phyloP scores from a whole-genome alignment of 495 filamentous ascomycete species.

The Parathielavia hyrcaniae region DNA sequence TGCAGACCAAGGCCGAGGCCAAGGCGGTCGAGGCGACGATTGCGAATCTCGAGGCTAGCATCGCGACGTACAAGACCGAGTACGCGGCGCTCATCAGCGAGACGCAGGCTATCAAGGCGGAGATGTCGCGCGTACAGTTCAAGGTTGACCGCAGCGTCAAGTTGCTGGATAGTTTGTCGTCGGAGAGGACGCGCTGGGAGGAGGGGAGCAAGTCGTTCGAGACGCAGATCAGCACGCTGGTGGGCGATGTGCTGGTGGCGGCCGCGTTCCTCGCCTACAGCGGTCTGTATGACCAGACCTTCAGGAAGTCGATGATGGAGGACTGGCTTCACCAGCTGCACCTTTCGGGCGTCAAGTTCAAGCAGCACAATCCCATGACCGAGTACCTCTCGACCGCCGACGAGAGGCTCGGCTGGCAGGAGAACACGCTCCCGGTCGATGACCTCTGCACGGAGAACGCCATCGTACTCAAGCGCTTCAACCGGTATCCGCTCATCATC shows the following conservation, averaged over 20 bases:
- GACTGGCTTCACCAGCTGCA: constrained; percentile 92
- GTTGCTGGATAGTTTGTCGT: constrained; percentile 87
- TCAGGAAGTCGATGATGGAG: constrained; percentile 93
- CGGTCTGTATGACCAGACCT: constrained; percentile 95
- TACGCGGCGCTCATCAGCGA: constrained; percentile 95
- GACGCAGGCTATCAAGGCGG: constrained; percentile 92
- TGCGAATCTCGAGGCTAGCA: constrained; percentile 74
- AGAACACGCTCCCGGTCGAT: constrained; percentile 92
- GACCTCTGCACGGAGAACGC: constrained; percentile 98
- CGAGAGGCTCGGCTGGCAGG: constrained; percentile 89
- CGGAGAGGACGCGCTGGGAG: constrained; percentile 89
- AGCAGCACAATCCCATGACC: constrained; percentile 86
- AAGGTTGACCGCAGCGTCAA: constrained; percentile 96
- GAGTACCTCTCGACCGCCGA: constrained; percentile 97
- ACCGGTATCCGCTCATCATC: constrained; percentile 96
- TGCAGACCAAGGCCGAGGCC: constrained; percentile 90
- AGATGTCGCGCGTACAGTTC: constrained; percentile 93
- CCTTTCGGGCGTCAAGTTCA: constrained; percentile 84
- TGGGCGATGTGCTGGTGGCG: constrained; percentile 90
- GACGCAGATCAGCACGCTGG: constrained; percentile 91
- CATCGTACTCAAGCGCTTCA: constrained; percentile 94
- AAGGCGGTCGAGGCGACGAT: constrained; percentile 87
- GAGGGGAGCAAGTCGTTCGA: constrained; percentile 96
- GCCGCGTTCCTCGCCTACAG: constrained; percentile 97
- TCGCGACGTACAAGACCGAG: constrained; percentile 93